phyloP scores from a whole-genome alignment of 176 grass and related monocot genomes.

The Lolium multiflorum region DNA sequence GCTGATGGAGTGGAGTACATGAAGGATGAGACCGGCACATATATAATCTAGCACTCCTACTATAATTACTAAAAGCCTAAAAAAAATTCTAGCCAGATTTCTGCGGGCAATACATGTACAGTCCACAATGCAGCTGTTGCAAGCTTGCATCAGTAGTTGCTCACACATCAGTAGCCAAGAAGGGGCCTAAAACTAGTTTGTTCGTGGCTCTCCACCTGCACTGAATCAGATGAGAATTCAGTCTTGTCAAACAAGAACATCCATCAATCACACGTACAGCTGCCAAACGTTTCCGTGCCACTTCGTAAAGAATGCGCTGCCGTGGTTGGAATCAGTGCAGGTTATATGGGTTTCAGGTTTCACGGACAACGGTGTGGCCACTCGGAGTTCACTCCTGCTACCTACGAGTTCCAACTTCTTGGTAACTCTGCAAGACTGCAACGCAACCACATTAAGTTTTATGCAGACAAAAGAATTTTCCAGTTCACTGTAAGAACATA shows the following conservation, averaged over 20 bases:
- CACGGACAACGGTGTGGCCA: not conserved
- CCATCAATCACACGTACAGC: not conserved
- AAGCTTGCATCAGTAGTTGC: not conserved
- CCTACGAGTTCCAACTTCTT: slow-evolving; percentile 7
- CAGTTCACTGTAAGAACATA: not conserved
- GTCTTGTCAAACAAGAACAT: not conserved
- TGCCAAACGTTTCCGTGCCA: not conserved
- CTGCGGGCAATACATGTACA: not conserved
- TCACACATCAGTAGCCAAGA: not conserved
- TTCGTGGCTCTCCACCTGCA: slow-evolving; percentile 2
- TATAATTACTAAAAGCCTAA: not conserved
- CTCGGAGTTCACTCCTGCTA: not conserved
- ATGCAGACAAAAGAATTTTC: not conserved
- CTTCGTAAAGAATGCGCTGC: slow-evolving; percentile 7
- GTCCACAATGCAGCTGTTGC: slow-evolving; percentile 9
- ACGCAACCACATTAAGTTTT: not conserved
- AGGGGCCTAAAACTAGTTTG: not conserved
- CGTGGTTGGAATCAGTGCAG: slow-evolving; percentile 16
- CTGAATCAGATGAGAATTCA: slow-evolving; percentile 3
- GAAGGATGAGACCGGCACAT: not conserved
- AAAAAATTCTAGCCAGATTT: not conserved
- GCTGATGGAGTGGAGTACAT: slow-evolving; percentile 1
- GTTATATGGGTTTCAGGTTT: not conserved
- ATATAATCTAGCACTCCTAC: not conserved
- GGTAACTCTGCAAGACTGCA: not conserved